Evolutionary conservation across 148 eudicot species (phyloP), one percentile per base, ranked within the genome.

Genomic region (Diospyros lotus): DNA sequence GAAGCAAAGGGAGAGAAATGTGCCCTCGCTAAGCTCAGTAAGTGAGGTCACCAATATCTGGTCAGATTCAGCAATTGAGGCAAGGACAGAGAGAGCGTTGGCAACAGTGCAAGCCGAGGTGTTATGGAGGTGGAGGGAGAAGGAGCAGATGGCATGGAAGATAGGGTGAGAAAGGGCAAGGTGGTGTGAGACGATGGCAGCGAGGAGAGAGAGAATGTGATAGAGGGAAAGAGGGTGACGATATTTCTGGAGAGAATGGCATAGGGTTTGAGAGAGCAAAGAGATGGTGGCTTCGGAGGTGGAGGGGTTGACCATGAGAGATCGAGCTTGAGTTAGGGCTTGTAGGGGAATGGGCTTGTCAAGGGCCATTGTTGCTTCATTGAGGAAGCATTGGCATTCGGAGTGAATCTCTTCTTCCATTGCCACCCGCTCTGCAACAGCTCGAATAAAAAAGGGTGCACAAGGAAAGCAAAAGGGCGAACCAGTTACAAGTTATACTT

Each of bases 281-380:
- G 89, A 59, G 68, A 87, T 63, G 3, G 90, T 92, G 71, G 40
- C 9, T n/a, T 55, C 68, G 45, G 97, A 80, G 5, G 95, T 86
- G 17, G 86, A 80, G 9, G 91, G 88, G 75, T 87, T 87, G 68
- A 78, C 56, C 78, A 86, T 76, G 58, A 92, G 89, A 14, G 95
- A 87, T 2, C 79, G 84, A 43, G 86, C 61, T 38, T 79, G 50
- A 14, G 80, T 50, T 9, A 86, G 78, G 51, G 80, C 64, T 54
- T 82, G 74, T 11, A 82, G 80, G 42, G 87, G 54, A 10, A 75
- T 56, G 7, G 77, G 6, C 44, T 43, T 45, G 67, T 41, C 67
- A 76, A 78, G 11, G 76, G 73, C 3, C 73, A n/a, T 38, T 40
- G 65, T 43, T 69, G 79, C 12, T 62, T 70, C 8, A 69, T 10